Evolutionary conservation across 352 stramenopile genomes (phyloP), one percentile per base, ranked within the genome.

Genomic region (Phytophthora hybrid): DNA sequence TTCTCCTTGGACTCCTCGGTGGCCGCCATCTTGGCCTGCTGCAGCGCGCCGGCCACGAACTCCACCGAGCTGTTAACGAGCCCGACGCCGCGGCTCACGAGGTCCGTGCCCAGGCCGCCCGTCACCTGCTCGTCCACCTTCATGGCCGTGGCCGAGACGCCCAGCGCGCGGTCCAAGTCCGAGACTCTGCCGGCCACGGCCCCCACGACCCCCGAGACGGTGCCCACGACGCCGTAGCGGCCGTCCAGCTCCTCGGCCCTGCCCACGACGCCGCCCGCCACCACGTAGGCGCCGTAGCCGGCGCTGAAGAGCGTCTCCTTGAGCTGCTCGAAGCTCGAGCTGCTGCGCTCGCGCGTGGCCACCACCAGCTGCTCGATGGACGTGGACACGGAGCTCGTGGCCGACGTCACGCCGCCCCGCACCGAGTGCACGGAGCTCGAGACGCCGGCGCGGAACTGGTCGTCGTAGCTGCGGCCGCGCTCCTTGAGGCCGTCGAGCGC

Each of bases 51-150:
- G 21, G 80, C 80, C 32, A 94, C 80, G 71, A 93, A 93, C 47
- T 89, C 86, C 19, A 95, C 81, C 37, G 81, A 89, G 59, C 71
- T 85, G 68, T 89, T 84, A 52, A 93, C 83, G n/a, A 95, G 61
- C 6, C 69, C 75, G 10, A 85, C 53, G 29, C 80, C 82, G 57
- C 83, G 86, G 46, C 74, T 81, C 31, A 90, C 61, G 18, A 90
- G 75, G n/a, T 78, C 85, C 7, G 80, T 81, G 47, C 82, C 88
- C 5, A 95, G 74, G 10, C 88, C 88, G 26, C 88, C 88, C 54
- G 77, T 93, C 21, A 95, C 82, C 69, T 91, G 92, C 66, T 84
- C 84, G 68, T 95, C 88, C 56, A 95, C 73, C 49, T 85, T 84
- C 46, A 83, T 72, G 21, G 85, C 86, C 6, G 77, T 91, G n/a